Evolutionary conservation across 164 flowering plant species (phyloP), one percentile per base, ranked within the genome.

Genomic region (Amborella trichopoda): DNA sequence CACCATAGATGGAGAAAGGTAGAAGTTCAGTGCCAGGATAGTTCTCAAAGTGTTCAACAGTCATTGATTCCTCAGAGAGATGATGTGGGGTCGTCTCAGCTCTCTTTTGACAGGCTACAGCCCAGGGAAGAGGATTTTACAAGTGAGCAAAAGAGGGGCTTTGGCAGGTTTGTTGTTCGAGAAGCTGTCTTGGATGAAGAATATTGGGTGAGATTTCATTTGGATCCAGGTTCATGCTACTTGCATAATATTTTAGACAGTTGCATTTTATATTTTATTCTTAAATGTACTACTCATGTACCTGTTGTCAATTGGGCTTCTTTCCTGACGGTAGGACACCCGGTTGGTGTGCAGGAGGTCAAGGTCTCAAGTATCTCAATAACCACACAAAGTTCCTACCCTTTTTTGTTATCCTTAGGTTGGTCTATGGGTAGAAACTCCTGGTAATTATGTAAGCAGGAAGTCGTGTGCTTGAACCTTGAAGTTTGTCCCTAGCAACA

Each of bases 151-250:
- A 73, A 26, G 40, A 60, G 70, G 12, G 54, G 20, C 44, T 78
- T 78, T 55, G 75, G 77, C 34, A 65, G 63, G 23, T 78, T 59
- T 52, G 60, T 73, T 55, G 80, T 74, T 21, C 79, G 86, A 50
- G 77, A 67, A 30, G 86, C 77, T 46, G 58, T 68, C n/a, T 55
- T 79, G 38, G 77, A 76, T 66, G 86, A 76, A 64, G 86, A 79
- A 64, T 75, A 71, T 40, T 79, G 86, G 86, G 86, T 76, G 42
- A 26, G 67, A 49, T 24, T 26, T 51, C 28, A 6, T 47, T 43
- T 39, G 19, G 41, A 14, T 28, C n/a, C 19, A 46, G 3, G 26
- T 50, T 44, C n/a, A n/a, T n/a, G n/a, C n/a, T 18, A 2, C 14
- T 5, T 37, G 41, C 41, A 37, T 10, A n/a, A 37, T 37, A 21